These are phyloP conservation scores for Acmispon strigosus DNA, from an alignment of 306 rosid species.

Conservation along the genomic window DNA sequence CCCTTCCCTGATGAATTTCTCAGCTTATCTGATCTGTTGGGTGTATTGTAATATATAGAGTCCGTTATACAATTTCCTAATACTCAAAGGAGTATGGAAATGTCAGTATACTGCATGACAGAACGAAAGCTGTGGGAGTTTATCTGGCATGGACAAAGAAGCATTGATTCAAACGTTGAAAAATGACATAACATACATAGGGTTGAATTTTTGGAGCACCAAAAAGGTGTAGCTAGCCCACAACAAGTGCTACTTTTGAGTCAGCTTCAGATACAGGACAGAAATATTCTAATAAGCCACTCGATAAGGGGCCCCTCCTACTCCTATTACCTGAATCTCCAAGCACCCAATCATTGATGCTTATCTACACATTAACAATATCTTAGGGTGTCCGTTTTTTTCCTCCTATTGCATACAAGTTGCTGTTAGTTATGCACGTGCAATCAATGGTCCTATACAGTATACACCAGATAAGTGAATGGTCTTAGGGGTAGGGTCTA, in stretches of 20 bases:
- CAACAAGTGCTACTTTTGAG: conserved; percentile 34
- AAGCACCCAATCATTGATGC: conserved; percentile 36
- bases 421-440: conserved; percentile 21
- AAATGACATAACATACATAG: conserved; percentile 20
- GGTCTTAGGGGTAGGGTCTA: background rate
- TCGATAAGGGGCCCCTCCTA: conserved; percentile 26
- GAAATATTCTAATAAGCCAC: conserved; percentile 23
- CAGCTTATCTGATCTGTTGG: background rate
- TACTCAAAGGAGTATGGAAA: background rate
- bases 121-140: conserved; percentile 18
- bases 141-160: conserved; percentile 16
- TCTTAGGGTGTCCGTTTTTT: conserved; percentile 9
- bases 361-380: conserved; percentile 32
- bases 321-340: conserved; percentile 32
- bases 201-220: conserved; percentile 12
- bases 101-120: conserved; percentile 24
- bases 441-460: conserved; percentile 21
- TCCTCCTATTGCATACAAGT: background rate
- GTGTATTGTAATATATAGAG: conserved; percentile 2
- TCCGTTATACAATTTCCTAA: conserved; percentile 18
- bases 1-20: background rate
- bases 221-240: conserved; percentile 10
- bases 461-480: conserved; percentile 10
- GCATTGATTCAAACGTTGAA: conserved; percentile 29
- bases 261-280: conserved; percentile 32